Base-by-base conservation (phyloP, 208 protist genomes). In the Wallacemonas sp. region DNA sequence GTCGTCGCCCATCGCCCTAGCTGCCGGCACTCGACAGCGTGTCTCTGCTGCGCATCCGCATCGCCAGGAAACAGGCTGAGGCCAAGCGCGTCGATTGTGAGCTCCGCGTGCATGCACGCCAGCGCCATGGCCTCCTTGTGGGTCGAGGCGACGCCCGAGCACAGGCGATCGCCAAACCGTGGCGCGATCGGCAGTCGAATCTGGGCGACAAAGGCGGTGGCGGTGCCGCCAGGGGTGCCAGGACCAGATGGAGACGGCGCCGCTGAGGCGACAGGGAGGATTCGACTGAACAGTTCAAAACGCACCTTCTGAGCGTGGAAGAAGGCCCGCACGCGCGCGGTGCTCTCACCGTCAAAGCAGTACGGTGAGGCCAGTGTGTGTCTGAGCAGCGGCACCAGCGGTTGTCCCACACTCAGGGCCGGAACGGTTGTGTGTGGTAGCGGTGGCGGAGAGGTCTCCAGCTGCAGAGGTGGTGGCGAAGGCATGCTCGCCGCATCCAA, bases 101-200 rank as follows among this genome's bases (percentile, higher is more conserved):
- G 86, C 74, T 97, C 88, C 1, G 91, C 91, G 57, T 97, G 91
- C 91, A 97, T 97, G 66, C 84, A 93, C 45, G 88, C 88, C 25
- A 94, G 79, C 12, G 77, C 46, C 54, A 82, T 72, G 2, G 91
- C 88, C 23, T 92, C 87, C 39, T 70, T 75, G 54, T 71, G 66
- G 22, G 66, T 85, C 20, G 82, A 67, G 4, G 81, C 88, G 28
- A 81, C 86, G 5, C 91, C 91, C 70, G 77, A 86, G 36, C 77
- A 81, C 8, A 95, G 67, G 10, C 91, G 81, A 36, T 85, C 78
- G 26, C 88, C 87, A 66, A 92, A 96, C 8, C 76, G 76, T 2
- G 65, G 39, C 23, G 82, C 65, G 42, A 96, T 71, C 26, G 91
- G 91, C 42, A 96, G 72, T 28, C 70, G 76, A 20, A 96, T 25